Conservation (phyloP, 129 eudicot genomes). For the Chrysanthemum makinoi region DNA sequence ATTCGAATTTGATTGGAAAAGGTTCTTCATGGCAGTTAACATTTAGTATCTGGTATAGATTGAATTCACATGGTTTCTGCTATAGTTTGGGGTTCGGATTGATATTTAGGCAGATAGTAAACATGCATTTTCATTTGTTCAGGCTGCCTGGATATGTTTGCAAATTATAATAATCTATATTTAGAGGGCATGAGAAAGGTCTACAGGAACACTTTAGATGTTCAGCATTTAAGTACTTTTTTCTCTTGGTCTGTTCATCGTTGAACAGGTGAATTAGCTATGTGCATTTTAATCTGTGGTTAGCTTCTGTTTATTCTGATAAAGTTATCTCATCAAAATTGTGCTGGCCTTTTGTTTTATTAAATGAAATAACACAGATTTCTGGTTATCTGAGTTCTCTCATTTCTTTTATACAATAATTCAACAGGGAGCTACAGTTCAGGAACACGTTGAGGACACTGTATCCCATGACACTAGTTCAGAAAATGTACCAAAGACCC, state of each 20-base stretch:
- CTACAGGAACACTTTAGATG: background rate
- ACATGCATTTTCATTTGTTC: background rate
- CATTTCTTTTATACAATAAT: background rate
- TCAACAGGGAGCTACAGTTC: conserved; percentile 49
- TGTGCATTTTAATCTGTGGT: background rate
- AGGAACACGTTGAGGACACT: conserved; percentile 67
- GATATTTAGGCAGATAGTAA: background rate
- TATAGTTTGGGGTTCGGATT: background rate
- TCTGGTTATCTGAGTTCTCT: too few species aligned
- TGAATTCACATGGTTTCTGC: too few species aligned
- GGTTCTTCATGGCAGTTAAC: background rate
- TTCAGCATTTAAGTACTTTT: background rate
- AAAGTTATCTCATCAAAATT: too few species aligned
- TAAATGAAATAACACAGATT: too few species aligned
- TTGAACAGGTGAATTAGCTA: background rate
- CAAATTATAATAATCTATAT: background rate
- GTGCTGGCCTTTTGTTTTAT: too few species aligned
- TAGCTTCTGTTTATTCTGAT: too few species aligned
- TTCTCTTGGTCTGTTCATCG: background rate
- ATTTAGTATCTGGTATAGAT: background rate
- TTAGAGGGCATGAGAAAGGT: conserved; percentile 1
- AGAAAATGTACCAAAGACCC: conserved; percentile 64
- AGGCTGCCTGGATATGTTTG: background rate
- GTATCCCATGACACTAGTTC: conserved; percentile 57
- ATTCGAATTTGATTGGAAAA: background rate